Evolutionary conservation across 1,284 basidiomycete genomes (phyloP).

Genomic region (Trametes sp.): DNA sequence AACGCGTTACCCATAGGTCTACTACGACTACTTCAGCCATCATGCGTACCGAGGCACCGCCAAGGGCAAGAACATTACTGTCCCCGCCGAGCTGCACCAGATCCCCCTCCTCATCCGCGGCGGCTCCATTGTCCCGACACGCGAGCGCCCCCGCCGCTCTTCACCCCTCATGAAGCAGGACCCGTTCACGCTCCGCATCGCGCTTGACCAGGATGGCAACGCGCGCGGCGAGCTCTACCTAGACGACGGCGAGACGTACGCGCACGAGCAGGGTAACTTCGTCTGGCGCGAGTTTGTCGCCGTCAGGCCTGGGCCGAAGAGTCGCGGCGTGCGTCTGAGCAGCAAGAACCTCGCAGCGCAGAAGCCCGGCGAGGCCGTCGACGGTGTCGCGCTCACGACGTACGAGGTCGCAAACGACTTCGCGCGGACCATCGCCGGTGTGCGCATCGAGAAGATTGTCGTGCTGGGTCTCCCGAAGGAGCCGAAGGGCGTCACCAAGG

Average conservation of each 20-base stretch:
- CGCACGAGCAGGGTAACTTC: conserved; percentile 80
- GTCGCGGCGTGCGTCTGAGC: conserved; percentile 55
- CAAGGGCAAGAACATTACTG: conserved; percentile 71
- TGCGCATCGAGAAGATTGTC: conserved; percentile 83
- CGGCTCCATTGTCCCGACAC: conserved; percentile 89
- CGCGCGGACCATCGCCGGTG: conserved; percentile 68
- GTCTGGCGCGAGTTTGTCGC: conserved; percentile 85
- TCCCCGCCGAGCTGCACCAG: conserved; percentile 81
- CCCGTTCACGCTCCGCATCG: conserved; percentile 92
- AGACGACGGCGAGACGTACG: conserved; percentile 92
- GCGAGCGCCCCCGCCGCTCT: conserved; percentile 87
- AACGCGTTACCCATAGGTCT: conserved; percentile 63
- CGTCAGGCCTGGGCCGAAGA: conserved; percentile 48
- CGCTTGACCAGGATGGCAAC: conserved; percentile 69
- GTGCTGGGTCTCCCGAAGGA: conserved; percentile 75
- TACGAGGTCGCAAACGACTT: conserved; percentile 71
- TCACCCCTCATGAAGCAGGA: conserved; percentile 91
- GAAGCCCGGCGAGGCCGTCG: conserved; percentile 56
- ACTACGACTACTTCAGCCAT: conserved; percentile 93
- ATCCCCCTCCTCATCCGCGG: conserved; percentile 91
- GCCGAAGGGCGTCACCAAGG: conserved; percentile 67
- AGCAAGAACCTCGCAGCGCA: conserved; percentile 62
- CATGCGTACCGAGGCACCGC: conserved; percentile 69
- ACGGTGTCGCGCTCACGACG: conserved; percentile 55
- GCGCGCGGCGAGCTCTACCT: conserved; percentile 92